Base-by-base conservation (phyloP, 768 basidiomycete genomes). In the Lactifluus subvellereus region DNA sequence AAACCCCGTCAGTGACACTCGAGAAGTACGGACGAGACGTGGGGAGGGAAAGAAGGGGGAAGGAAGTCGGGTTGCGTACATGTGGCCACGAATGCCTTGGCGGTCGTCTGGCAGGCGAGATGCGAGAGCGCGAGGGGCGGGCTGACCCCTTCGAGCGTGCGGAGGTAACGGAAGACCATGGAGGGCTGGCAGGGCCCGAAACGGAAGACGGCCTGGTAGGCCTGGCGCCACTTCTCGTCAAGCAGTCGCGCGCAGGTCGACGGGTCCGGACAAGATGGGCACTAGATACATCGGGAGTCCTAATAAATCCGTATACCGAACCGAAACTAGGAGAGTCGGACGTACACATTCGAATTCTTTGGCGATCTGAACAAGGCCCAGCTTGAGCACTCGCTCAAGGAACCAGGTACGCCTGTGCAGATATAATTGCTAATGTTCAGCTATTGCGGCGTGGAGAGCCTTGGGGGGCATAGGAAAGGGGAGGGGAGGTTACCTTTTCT, bases 271-370 rank as follows among this genome's bases (percentile, higher is more conserved):
- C 94, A 98, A 7, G 91, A 86, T 2, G 82, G 71, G 64, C 91
- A 92, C 93, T 95, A 16, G 57, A 48, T 47, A 51, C 45, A 6
- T 60, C 59, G 13, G 18, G 9, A 16, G n/a, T 27, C 5, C 11
- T 27, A 13, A 27, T 16, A 6, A 16, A 4, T 37, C n/a, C 5
- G 10, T 43, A 10, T 8, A 14, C 22, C 10, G 30, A 22, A 51
- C 14, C 1, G 50, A 33, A 13, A 16, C 16, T 9, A 33, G 54
- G 53, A 33, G 33, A 27, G 22, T n/a, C 2, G 51, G 38, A 76
- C 84, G 67, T 71, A 94, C 92, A 71, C 95, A 97, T 83, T 91
- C 88, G 69, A 97, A 97, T 70, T 97, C 94, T 72, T 95, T 94
- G n/a, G 90, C 84, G 27, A 96, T 81, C 65, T 87, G 83, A 0